Evolutionary conservation across 768 basidiomycete genomes (phyloP).

Genomic region (Fomitopsis pulvina): DNA sequence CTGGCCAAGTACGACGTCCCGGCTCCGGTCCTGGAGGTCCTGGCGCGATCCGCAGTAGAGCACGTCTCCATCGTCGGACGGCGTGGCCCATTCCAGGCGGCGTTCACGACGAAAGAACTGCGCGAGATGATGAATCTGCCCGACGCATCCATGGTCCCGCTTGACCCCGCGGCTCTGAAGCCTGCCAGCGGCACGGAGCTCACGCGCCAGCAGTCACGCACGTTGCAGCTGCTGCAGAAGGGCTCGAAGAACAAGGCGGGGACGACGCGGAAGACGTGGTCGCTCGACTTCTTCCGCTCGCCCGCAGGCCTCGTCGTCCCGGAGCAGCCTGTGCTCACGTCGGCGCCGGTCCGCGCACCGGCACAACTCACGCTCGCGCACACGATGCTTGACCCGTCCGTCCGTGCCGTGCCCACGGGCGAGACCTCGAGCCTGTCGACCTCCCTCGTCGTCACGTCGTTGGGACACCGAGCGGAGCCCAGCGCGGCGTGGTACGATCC

Average conservation of each 20-base stretch:
- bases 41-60: constrained; percentile 54
- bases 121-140: constrained; percentile 69
- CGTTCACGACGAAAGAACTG: constrained; percentile 90
- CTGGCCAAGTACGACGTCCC: constrained; percentile 79
- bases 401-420: constrained; percentile 50
- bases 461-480: constrained; percentile 79
- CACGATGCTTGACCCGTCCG: constrained; percentile 47
- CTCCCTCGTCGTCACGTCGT: constrained; percentile 78
- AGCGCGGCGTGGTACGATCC: constrained; percentile 53
- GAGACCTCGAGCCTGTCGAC: constrained; percentile 47
- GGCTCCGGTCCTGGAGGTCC: constrained; percentile 57
- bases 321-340: constrained; percentile 4
- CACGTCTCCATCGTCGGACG: constrained; percentile 82
- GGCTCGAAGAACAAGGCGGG: constrained; percentile 50
- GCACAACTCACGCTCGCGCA: constrained; percentile 49
- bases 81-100: constrained; percentile 82
- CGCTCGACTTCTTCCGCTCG: constrained; percentile 75
- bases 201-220: constrained; percentile 60
- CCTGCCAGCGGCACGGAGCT: constrained; percentile 26
- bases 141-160: constrained; percentile 60
- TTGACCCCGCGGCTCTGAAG: constrained; percentile 40
- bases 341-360: constrained; percentile 18
- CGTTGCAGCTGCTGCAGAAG: constrained; percentile 57
- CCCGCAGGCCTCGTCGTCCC: constrained; percentile 43
- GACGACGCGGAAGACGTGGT: constrained; percentile 62